Conservation (phyloP, 176 grass and related monocot genomes). For the sorghum (Sorghum bicolor) region Sorghum_bicolor_NCBIv3 NC_012873.2:65752501-65753000, state of each 20-base stretch:
- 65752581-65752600: slow-evolving; percentile 48
- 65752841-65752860: slow-evolving; percentile 54
- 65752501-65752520: slow-evolving; percentile 47
- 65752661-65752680: slow-evolving; percentile 51
- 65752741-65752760: slow-evolving; percentile 53
- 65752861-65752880: slow-evolving; percentile 42
- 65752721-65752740: slow-evolving; percentile 53
- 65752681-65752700: slow-evolving; percentile 51
- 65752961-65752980: slow-evolving; percentile 33
- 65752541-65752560: slow-evolving; percentile 46
- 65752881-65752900: slow-evolving; percentile 54
- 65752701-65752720: slow-evolving; percentile 59
- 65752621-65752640: slow-evolving; percentile 59
- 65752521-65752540: slow-evolving; percentile 55
- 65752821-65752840: slow-evolving; percentile 55
- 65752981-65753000: slow-evolving; percentile 53
- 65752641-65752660: slow-evolving; percentile 60
- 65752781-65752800: slow-evolving; percentile 53
- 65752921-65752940: slow-evolving; percentile 45
- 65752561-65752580: slow-evolving; percentile 45
- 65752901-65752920: slow-evolving; percentile 42
- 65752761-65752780: slow-evolving; percentile 49
- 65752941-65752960: slow-evolving; percentile 66
- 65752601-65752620: slow-evolving; percentile 47
- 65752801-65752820: slow-evolving; percentile 49